Percentiles rank a stretch among this genome's conserved stretches.
phyloP scores from a whole-genome alignment of 352 stramenopile species.

The Pythium coloratum region DNA sequence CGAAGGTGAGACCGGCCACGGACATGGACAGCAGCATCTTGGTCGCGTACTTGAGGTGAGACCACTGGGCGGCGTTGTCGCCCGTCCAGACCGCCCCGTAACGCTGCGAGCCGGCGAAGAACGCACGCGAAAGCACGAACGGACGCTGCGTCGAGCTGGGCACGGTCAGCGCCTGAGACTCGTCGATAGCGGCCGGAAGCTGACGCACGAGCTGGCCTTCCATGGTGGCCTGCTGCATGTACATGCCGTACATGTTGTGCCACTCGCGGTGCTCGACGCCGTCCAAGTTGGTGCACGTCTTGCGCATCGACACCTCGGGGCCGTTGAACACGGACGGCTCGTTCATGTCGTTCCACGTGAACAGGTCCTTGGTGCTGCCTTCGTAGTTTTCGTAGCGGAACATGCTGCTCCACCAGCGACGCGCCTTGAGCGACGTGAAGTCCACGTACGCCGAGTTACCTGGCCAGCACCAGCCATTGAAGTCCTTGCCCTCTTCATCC shows the following conservation, averaged over 20 bases:
- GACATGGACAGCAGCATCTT: conserved; percentile 98
- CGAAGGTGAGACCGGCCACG: conserved; percentile 95
- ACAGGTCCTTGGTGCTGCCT: conserved; percentile 91
- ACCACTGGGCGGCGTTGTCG: conserved; percentile 97
- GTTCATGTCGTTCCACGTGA: conserved; percentile 99
- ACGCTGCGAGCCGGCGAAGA: conserved; percentile 97
- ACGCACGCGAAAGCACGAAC: conserved; percentile 97
- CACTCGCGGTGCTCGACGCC: conserved; percentile 98
- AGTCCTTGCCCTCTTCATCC: conserved; percentile 95
- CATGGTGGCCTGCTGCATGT: conserved; percentile 96
- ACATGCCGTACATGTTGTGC: conserved; percentile 99
- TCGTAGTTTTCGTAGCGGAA: conserved; percentile 96
- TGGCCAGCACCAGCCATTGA: conserved; percentile 99
- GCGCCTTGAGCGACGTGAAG: conserved; percentile 93
- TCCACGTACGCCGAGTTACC: conserved; percentile 98
- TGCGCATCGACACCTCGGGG: conserved; percentile 98
- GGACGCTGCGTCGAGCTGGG: conserved; percentile 81
- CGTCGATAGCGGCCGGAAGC: conserved; percentile 34
- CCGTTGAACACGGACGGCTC: conserved; percentile 99
- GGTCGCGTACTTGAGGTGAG: conserved; percentile 93
- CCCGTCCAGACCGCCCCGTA: conserved; percentile 99
- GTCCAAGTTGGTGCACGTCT: conserved; percentile 90
- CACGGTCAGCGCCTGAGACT: conserved; percentile 41
- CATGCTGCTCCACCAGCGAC: conserved; percentile 95
- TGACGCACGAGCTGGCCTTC: conserved; percentile 89